Conservation (phyloP, 768 basidiomycete genomes). For the Leccinum aurantiacum region DNA sequence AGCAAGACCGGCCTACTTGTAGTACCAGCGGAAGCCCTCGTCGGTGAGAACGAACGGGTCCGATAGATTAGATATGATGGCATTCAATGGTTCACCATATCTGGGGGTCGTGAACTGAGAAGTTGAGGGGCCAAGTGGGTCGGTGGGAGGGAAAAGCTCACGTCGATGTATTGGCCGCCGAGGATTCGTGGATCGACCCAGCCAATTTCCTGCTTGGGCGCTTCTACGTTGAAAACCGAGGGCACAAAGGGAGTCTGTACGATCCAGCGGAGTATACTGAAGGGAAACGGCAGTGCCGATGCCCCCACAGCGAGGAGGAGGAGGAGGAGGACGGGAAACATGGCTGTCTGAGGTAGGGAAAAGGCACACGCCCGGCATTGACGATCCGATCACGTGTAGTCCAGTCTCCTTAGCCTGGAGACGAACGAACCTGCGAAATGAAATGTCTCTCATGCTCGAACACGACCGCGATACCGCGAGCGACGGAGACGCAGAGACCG, state of each 20-base stretch:
- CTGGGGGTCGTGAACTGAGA: conserved; percentile 60
- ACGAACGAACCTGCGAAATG: not conserved
- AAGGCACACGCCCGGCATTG: no score
- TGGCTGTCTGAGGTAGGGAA: no score
- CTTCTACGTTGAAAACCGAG: conserved; percentile 1
- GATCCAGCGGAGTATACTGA: conserved; percentile 4
- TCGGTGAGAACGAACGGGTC: conserved; percentile 82
- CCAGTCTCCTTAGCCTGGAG: not conserved
- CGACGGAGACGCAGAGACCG: conserved; percentile 69
- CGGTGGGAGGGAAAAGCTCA: conserved; percentile 35
- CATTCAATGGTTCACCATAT: conserved; percentile 80
- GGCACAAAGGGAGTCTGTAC: conserved; percentile 12
- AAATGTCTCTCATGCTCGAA: conserved; percentile 1
- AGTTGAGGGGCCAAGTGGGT: not conserved
- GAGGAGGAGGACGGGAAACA: not conserved
- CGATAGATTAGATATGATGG: conserved; percentile 76
- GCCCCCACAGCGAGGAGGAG: conserved; percentile 15
- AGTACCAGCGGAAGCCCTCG: conserved; percentile 63
- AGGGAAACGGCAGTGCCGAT: conserved; percentile 17
- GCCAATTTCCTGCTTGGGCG: conserved; percentile 34
- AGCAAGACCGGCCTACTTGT: conserved; percentile 46
- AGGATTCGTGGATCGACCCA: conserved; percentile 69
- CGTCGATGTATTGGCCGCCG: conserved; percentile 77
- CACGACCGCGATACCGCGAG: conserved; percentile 36
- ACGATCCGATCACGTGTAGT: conserved; percentile 20